Base-by-base conservation (phyloP, 345 rosid species). In the Dipteronia dyeriana region DNA sequence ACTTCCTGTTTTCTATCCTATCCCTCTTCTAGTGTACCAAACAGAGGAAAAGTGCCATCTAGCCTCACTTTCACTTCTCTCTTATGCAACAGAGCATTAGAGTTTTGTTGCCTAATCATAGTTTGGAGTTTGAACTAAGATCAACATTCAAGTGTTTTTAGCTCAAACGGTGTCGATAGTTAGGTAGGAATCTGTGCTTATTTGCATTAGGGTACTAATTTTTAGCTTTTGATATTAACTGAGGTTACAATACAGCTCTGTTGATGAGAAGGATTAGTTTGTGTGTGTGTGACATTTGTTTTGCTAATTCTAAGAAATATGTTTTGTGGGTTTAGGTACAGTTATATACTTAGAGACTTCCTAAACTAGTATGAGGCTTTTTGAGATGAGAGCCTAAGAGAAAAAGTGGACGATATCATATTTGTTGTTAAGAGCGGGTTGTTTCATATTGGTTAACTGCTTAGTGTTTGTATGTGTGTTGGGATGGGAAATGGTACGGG, bases 201-300 rank as follows among this genome's bases (percentile, higher is more conserved):
- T 56, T 20, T 19, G 61, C 22, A n/a, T 5, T 56, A 7, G 61
- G 61, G 23, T 7, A 19, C 61, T 56, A 20, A n/a, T 56, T 7
- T 56, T 56, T 56, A n/a, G 38, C 38, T 34, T 34, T 34, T 34
- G 38, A 56, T 56, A n/a, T 17, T 6, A 56, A 56, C 20, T 7
- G 17, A n/a, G 61, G 61, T 19, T 5, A 20, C 20, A 56, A 19
- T 56, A 56, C 23, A 17, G 23, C 61, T 56, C 22, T 56, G 20
- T 56, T 56, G 61, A 49, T 49, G 54, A 49, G 61, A 49, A 49
- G 31, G 60, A 70, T 3, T 71, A 47, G 9, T 57, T 71, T 57
- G 2, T 2, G 13, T 39, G 38, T 57, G 20, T 72, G 20, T 14
- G 41, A 31, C 19, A 29, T 64, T 11, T 64, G 45, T 57, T 38